Evolutionary conservation across 768 basidiomycete species (phyloP), one percentile per base, ranked within the genome.

Genomic region (Tulasnella calospora): DNA sequence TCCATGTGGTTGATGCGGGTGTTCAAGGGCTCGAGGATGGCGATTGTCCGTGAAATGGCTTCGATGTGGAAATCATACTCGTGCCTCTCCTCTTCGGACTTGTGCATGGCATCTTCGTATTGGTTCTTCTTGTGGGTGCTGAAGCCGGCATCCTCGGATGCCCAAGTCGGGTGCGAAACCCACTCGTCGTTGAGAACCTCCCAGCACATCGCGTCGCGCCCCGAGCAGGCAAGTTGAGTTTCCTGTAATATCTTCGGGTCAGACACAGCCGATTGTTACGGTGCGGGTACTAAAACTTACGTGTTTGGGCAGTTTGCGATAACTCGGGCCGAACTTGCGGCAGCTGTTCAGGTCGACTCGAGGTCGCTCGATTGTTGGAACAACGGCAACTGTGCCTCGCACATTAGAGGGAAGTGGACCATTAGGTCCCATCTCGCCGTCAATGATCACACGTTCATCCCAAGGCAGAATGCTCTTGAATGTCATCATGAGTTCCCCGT

Each of bases 161-260:
- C 95, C 94, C 96, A 98, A 0, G 96, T 97, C 3, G 98, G 97
- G 84, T 99, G 97, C 19, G 97, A 98, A 15, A 99, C 95, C 97
- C 98, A 99, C 81, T 92, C 90, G 82, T 99, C 96, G 83, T 99
- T 99, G 70, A 99, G 89, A 38, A 99, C 96, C 38, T 95, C 95
- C 83, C 96, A 94, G 83, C 94, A 96, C 77, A 98, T 91, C 80
- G 95, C 90, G 82, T 98, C 96, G 38, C 98, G 91, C 15, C 94
- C 96, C 3, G 98, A 98, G 83, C 98, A 99, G 36, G 95, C 93
- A 27, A 98, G 85, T 55, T 89, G 88, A 80, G 92, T 89, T 86
- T 99, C 97, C 96, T 98, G 79, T 10, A 40, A 15, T 3, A 10
- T 3, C 3, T 3, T 30, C n/a, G 2, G 2, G 73, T 35, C 79